These are phyloP conservation scores for Aspergillus tanneri DNA, from an alignment of 2,329 filamentous ascomycete genomes.

Conservation along the genomic window DNA sequence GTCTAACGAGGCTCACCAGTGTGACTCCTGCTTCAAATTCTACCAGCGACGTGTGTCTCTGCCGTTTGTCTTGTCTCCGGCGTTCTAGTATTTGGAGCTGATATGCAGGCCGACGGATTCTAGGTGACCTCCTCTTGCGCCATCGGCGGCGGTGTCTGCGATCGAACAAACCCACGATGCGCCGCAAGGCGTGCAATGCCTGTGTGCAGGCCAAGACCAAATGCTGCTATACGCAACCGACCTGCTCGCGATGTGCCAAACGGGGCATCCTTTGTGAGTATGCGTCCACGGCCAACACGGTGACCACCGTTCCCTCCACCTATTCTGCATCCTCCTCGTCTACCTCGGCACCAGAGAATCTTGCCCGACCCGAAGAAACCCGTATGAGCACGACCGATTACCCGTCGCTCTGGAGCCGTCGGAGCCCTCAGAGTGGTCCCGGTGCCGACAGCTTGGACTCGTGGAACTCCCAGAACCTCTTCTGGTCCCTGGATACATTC, in stretches of 20 bases:
- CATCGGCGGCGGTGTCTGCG: conserved; percentile 22
- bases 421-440: not conserved
- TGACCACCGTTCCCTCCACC: no score
- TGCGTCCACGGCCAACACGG: not conserved
- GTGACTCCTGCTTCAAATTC: conserved; percentile 17
- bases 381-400: no score
- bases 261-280: conserved; percentile 16
- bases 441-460: not conserved
- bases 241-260: conserved; percentile 17
- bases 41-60: conserved; percentile 19
- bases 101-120: not conserved
- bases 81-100: not conserved
- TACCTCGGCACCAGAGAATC: not conserved
- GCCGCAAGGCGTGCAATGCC: conserved; percentile 22
- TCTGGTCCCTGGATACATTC: conserved; percentile 1
- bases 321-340: not conserved
- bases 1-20: conserved; percentile 6
- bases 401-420: conserved; percentile 3
- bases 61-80: not conserved
- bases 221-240: conserved; percentile 19
- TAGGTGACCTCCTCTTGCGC: conserved; percentile 18
- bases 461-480: conserved; percentile 4
- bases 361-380: not conserved
- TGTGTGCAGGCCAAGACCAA: conserved; percentile 23
- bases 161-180: conserved; percentile 10